A percentile compares a stretch with the other conserved stretches of the same genome.
Conservation (phyloP, 2,329 filamentous ascomycete genomes). For the Fusarium newnesense region DNA sequence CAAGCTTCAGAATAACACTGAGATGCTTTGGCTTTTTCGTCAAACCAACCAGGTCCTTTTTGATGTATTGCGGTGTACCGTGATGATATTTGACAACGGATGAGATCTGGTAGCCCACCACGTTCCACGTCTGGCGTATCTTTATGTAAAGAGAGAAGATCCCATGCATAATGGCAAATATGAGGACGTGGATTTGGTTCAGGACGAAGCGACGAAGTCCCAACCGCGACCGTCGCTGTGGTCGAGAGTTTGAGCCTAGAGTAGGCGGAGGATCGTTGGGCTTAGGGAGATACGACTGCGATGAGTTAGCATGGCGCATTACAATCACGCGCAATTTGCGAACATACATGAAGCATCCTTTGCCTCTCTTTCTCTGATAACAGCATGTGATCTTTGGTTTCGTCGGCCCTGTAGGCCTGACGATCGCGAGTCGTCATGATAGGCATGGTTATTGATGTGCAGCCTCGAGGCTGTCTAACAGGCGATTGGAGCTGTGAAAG, state of each 20-base stretch:
- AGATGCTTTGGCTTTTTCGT: constrained; percentile 83
- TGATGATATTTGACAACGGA: constrained; percentile 95
- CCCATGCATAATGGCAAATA: constrained; percentile 78
- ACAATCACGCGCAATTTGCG: neutral
- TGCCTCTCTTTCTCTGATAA: constrained; percentile 51
- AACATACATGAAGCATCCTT: constrained; percentile 50
- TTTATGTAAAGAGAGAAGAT: constrained; percentile 91
- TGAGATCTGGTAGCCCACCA: constrained; percentile 79
- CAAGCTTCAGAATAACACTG: constrained; percentile 83
- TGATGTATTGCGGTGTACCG: constrained; percentile 91
- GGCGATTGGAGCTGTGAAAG: neutral
- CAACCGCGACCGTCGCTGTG: constrained; percentile 54
- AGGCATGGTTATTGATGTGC: constrained; percentile 46
- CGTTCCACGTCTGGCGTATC: constrained; percentile 81
- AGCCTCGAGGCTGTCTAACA: constrained; percentile 45
- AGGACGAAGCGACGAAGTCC: constrained; percentile 71
- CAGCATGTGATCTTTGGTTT: constrained; percentile 47
- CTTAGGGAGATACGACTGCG: constrained; percentile 50
- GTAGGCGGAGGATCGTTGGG: constrained; percentile 48
- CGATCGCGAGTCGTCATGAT: constrained; percentile 50
- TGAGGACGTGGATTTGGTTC: constrained; percentile 70
- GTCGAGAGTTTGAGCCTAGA: constrained; percentile 35
- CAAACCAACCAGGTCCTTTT: constrained; percentile 82
- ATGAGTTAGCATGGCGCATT: neutral
- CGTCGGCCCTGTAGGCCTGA: constrained; percentile 54